A percentile compares a stretch with the other conserved stretches of the same genome.
phyloP scores from a whole-genome alignment of 2,329 filamentous ascomycete species.

The Scedosporium aurantiacum region DNA sequence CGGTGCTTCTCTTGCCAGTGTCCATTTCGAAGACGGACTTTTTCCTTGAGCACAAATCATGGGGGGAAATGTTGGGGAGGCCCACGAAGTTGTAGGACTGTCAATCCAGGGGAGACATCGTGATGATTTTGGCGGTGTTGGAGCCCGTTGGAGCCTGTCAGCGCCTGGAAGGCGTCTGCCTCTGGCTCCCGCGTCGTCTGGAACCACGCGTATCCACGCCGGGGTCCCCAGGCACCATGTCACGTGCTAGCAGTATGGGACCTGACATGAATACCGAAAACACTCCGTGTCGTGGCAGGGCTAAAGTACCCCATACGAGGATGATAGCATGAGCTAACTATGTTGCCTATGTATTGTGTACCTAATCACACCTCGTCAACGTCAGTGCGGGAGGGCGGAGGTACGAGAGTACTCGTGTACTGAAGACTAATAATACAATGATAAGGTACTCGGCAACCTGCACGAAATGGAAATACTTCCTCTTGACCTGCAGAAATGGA shows the following conservation, averaged over 20 bases:
- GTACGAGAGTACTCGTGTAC: neutral
- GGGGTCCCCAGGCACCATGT: neutral
- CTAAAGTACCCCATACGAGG: neutral
- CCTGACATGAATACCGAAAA: neutral
- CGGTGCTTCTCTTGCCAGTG: neutral
- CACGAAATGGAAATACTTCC: neutral
- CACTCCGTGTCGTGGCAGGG: neutral
- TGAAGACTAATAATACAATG: neutral
- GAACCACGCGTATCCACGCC: neutral
- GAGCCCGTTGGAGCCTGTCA: neutral
- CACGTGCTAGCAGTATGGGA: neutral
- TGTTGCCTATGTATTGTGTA: neutral
- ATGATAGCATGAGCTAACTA: neutral
- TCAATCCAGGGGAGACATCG: neutral
- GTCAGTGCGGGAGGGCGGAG: neutral
- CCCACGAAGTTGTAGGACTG: neutral
- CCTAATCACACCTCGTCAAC: neutral
- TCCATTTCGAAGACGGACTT: neutral
- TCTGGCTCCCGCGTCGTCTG: neutral
- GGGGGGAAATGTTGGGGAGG: neutral
- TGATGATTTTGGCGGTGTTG: too few species aligned
- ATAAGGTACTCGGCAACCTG: neutral
- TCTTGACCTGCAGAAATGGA: neutral
- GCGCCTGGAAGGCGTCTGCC: neutral
- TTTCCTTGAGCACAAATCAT: neutral